Base-by-base conservation (phyloP, 23 red algal genomes). In the Cyanidiococcus yangmingshanensis region DNA sequence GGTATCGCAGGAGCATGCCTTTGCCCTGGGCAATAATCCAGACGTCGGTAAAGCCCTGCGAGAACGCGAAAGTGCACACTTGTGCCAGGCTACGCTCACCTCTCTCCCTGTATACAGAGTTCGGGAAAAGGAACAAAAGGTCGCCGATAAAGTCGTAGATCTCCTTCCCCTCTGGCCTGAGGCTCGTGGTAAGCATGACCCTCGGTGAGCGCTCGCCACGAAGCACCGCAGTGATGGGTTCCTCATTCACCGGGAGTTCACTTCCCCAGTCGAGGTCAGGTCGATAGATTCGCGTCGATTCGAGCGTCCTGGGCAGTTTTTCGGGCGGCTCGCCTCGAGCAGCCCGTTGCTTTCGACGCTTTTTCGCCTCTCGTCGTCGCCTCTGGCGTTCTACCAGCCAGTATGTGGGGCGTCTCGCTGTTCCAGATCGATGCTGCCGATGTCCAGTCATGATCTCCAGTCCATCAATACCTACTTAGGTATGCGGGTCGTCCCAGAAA, bases 221-320 rank as follows among this genome's bases (percentile, higher is more conserved):
- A 32, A 91, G 76, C 12, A 91, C 82, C 0, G 57, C 79, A 2
- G 83, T 75, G 80, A 96, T 90, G 79, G 90, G 87, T 58, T 96
- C 92, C 35, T n/a, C 75, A 34, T 39, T 7, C 1, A 40, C 57
- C 15, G 67, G 45, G 12, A 21, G 45, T 21, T 54, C 45, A 7
- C 21, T 7, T 54, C 21, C 45, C 45, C 45, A 54, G 45, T 54
- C 45, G 12, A 54, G 45, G 12, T 54, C 45, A 54, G 45, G 45
- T 21, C 45, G 7, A 21, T 54, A 54, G 12, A 54, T 21, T 21
- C 45, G 7, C 12, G 45, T 54, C 12, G 45, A 54, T 21, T 54
- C 45, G 45, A 54, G 45, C 21, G 45, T 54, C 21, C 45, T 7
- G 12, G 45, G 45, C 12, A 7, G 45, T 54, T 54, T 7, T 21